Base-by-base conservation (phyloP, 495 filamentous ascomycete genomes). In the Aspergillus steynii region DNA sequence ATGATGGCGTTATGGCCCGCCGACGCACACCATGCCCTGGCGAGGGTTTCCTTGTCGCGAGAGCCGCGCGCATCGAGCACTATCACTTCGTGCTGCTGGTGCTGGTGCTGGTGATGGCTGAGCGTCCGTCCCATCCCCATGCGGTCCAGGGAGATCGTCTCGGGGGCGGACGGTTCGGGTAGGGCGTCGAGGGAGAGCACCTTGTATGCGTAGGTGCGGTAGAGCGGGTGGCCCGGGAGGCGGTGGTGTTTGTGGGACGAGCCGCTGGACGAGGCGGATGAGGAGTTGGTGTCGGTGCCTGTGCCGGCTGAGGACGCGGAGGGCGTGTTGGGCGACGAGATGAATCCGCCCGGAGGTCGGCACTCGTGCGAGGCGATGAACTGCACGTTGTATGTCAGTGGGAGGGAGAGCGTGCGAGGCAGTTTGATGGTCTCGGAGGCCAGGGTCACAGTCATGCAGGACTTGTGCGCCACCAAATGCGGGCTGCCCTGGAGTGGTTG, bases 321-420 rank as follows among this genome's bases (percentile, higher is more conserved):
- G 65, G 77, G 79, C 32, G 82, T 62, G 56, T 82, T 56, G 20
- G 61, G 64, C 26, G 63, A 62, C 4, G 61, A 61, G 15, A 72
- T 62, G 29, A 68, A 59, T 0, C 74, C 80, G 7, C 73, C 74
- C 2, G 86, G 86, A 5, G 84, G 80, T 4, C 82, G 81, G 51
- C 88, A 90, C 51, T 85, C 85, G 57, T 88, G 84, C 0, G 84
- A 83, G 7, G 88, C 86, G 49, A 89, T 77, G 67, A 90, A 90
- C 62, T 83, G 81, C 48, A 88, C 82, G 62, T 90, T 86, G 64
- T 88, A 82, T n/a, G 68, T 69, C 54, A 90, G 68, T 3, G 78
- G 65, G 49, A 84, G 80, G 6, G 76, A 74, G 46, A 81, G 63
- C 20, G 78, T 76, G 37, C 69, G 74, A 20, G 75, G 67, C 0